Conservation (phyloP, 1,284 basidiomycete genomes). For the Boletus subluridellus region DNA sequence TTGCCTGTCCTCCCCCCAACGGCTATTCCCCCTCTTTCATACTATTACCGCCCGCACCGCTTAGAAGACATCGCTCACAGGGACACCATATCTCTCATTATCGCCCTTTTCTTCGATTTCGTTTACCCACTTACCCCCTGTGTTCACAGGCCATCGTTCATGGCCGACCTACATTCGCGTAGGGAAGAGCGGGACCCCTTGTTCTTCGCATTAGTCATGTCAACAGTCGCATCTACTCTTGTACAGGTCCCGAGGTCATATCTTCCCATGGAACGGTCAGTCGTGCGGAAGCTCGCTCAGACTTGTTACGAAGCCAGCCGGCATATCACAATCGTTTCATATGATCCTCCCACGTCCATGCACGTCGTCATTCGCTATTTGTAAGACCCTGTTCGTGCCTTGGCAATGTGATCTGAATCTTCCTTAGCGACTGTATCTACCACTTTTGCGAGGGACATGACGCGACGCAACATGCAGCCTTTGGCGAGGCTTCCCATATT, state of each 20-base stretch:
- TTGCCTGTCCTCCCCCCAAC: conserved; percentile 48
- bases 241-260: conserved; percentile 80
- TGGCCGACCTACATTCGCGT: conserved; percentile 73
- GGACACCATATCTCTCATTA: conserved; percentile 73
- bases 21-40: conserved; percentile 63
- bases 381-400: conserved; percentile 44
- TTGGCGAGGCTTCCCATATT: conserved; percentile 78
- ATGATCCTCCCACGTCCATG: conserved; percentile 77
- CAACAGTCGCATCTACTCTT: conserved; percentile 76
- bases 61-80: conserved; percentile 74
- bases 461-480: conserved; percentile 79
- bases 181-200: conserved; percentile 81
- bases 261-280: conserved; percentile 73
- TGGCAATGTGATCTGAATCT: conserved; percentile 12
- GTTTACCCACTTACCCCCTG: conserved; percentile 83
- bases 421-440: conserved; percentile 67
- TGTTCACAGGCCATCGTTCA: conserved; percentile 79
- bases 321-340: conserved; percentile 71
- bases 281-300: conserved; percentile 73
- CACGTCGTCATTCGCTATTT: conserved; percentile 81
- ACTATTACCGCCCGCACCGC: conserved; percentile 64
- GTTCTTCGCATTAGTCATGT: conserved; percentile 85
- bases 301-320: conserved; percentile 77
- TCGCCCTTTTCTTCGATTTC: conserved; percentile 84
- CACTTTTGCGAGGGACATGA: conserved; percentile 86